Evolutionary conservation across 768 basidiomycete genomes (phyloP), one percentile per base, ranked within the genome.

Genomic region (Termitomyces sp.): DNA sequence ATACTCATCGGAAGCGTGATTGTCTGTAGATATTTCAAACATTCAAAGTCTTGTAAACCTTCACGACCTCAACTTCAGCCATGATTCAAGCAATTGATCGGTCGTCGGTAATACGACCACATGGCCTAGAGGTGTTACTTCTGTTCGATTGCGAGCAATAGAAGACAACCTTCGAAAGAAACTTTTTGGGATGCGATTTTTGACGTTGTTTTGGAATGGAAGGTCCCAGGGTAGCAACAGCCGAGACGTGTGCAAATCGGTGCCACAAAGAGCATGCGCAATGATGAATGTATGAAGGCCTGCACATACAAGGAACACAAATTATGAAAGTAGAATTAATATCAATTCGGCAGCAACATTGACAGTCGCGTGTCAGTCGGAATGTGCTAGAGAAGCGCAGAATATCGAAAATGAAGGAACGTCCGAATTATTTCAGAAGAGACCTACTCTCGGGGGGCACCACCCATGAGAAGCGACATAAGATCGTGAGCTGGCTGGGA

Each of bases 401-500:
- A 55, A 56, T 32, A 55, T 39, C 11, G 44, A 59, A n/a, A 67
- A 60, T 52, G 52, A 51, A 64, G 39, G 60, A 51, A 59, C 35
- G 51, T 60, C 55, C 51, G 53, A 62, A 58, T 38, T 56, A 46
- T 38, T n/a, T n/a, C 45, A 53, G 39, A 55, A 59, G 55, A 61
- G 56, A 57, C 66, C 85, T 76, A 91, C 66, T 91, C 89, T 73
- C 89, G 78, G 65, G 84, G 87, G 58, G 76, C 67, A 58, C 87
- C 88, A 57, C 87, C 88, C 90, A 94, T 87, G 63, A 94, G 82
- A 61, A 94, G 80, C 49, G 91, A 86, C 87, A 94, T 92, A 66
- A 94, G 75, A 70, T 94, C 91, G 63, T 89, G 87, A 48, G 85
- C 76, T 38, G 84, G 82, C 67, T 85, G 86, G 62, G 77, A 61